Base-by-base conservation (phyloP, 805 yeast species). In the Tetrapisispora namnaoensis region DNA sequence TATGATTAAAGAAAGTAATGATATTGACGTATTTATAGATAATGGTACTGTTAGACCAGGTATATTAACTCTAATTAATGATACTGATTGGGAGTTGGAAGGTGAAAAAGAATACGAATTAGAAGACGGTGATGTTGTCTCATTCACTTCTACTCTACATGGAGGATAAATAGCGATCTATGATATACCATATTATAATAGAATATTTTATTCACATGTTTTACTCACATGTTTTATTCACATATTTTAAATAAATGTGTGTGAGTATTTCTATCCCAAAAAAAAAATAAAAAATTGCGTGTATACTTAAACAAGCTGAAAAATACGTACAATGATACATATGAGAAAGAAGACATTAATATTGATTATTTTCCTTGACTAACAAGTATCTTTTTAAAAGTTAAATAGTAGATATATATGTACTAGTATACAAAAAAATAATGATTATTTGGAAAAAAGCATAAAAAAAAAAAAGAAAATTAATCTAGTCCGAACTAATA, bases 1-100 rank as follows among this genome's bases (percentile, higher is more conserved):
- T 14, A 72, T 85, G 64, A 75, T 85, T 32, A 70, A 72, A 27
- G 79, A 83, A 52, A 71, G 78, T 34, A 78, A 77, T 51, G 89
- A 84, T 59, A 69, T 75, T 28, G 83, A 79, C 3, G 83, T 89
- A 13, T 89, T 91, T 59, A 72, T 90, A 7, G 93, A 86, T 57
- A 90, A 86, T 55, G 95, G 73, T 11, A 77, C 82, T 1, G 80
- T 88, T 14, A 79, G 98, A 45, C 96, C 98, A 0, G 99, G 99
- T 2, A 87, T 91, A 43, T 70, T 91, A 52, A 96, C 93, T 10
- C 73, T 91, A 49, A 84, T 91, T 53, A 91, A 91, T 61, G 98
- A 91, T 62, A 81, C 95, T 0, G 99, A 91, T 68, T 91, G 98
- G 98, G 99, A 91, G 60, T 68, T 91, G 14, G 95, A 89, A 63